Conservation (phyloP, 164 flowering plant species). For the Sedum album region DNA sequence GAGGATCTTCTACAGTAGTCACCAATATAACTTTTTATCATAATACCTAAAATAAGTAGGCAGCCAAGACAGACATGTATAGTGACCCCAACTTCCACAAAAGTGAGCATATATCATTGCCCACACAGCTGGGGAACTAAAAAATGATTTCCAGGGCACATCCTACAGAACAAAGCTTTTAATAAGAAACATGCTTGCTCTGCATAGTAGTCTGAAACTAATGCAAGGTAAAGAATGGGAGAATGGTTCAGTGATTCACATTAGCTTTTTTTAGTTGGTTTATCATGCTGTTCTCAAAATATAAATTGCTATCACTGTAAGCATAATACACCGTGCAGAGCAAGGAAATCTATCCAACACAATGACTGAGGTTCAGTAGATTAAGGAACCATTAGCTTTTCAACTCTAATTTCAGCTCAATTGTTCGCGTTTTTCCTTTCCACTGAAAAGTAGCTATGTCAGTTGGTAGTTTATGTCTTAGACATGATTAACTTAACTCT, state of each 20-base stretch:
- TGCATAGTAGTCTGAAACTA: neutral
- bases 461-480: too few species aligned
- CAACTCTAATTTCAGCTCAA: too few species aligned
- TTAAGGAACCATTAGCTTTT: too few species aligned
- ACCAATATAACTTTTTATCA: neutral
- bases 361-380: too few species aligned
- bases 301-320: too few species aligned
- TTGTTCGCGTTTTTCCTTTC: too few species aligned
- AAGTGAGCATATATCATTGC: conserved; percentile 98
- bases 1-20: neutral
- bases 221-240: neutral
- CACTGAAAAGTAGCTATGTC: too few species aligned
- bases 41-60: conserved; percentile 91
- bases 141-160: conserved; percentile 88
- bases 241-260: neutral
- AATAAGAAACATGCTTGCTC: neutral
- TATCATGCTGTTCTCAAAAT: too few species aligned
- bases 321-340: too few species aligned
- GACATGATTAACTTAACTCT: too few species aligned
- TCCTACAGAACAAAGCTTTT: conserved; percentile 33
- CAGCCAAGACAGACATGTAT: conserved; percentile 86
- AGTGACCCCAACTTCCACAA: conserved; percentile 99
- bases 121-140: conserved; percentile 72
- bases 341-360: too few species aligned
- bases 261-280: neutral